phyloP scores from a whole-genome alignment of 805 yeast species.

The Metschnikowia vanudenii region DNA sequence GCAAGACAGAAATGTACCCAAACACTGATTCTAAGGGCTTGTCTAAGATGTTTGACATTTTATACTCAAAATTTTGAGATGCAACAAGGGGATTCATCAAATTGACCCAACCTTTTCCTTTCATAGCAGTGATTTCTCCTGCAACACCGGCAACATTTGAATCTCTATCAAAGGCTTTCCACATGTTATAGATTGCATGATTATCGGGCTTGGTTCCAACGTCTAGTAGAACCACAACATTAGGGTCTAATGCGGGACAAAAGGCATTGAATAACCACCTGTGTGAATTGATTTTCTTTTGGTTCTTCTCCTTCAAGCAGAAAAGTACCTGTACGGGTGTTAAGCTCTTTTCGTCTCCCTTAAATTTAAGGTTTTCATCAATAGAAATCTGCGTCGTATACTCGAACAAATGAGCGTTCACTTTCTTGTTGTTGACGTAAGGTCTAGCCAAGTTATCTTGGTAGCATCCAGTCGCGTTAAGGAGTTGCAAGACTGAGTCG shows the following conservation, averaged over 20 bases:
- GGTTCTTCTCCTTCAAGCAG: constrained; percentile 88
- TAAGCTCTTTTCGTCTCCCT: constrained; percentile 84
- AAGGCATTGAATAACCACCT: constrained; percentile 96
- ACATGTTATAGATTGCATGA: constrained; percentile 83
- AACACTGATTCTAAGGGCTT: constrained; percentile 91
- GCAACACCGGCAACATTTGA: constrained; percentile 99
- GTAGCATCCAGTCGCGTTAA: constrained; percentile 94
- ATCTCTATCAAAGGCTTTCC: constrained; percentile 97
- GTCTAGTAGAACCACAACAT: constrained; percentile 83
- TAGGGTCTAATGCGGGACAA: constrained; percentile 89
- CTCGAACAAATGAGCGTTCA: constrained; percentile 91
- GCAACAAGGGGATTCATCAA: constrained; percentile 90
- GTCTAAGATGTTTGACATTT: constrained; percentile 93
- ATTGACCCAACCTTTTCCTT: constrained; percentile 82
- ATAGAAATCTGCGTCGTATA: constrained; percentile 94
- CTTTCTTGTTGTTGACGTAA: constrained; percentile 85
- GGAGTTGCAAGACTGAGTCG: constrained; percentile 79
- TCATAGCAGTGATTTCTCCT: constrained; percentile 94
- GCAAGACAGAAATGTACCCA: constrained; percentile 90
- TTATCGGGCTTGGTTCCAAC: constrained; percentile 97
- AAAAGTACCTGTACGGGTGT: constrained; percentile 94
- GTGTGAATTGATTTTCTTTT: constrained; percentile 94
- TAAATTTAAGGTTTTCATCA: constrained; percentile 84
- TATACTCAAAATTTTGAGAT: constrained; percentile 93
- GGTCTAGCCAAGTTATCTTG: constrained; percentile 98